Evolutionary conservation across 306 rosid species (phyloP).

Genomic region (Lathyrus tuberosus): DNA sequence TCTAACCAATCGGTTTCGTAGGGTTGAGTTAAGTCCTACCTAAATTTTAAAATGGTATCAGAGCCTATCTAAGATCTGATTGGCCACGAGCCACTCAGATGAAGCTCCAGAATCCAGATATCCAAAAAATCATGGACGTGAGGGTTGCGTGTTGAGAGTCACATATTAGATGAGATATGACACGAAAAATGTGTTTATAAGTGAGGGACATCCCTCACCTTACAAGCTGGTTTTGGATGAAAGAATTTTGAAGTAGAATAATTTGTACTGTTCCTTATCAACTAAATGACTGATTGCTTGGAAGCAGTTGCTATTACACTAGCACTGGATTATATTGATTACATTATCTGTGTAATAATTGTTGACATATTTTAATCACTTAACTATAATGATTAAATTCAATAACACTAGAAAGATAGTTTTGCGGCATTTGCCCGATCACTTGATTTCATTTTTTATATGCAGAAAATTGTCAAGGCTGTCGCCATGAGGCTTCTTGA

Average conservation of each 20-base stretch:
- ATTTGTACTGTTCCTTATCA: neutral
- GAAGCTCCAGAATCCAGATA: neutral
- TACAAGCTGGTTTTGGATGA: neutral
- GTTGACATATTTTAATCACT: slow-evolving; percentile 7
- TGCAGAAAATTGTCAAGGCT: slow-evolving; percentile 59
- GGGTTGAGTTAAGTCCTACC: neutral
- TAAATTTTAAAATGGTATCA: neutral
- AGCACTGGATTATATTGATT: slow-evolving; percentile 11
- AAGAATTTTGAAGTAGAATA: slow-evolving; percentile 25
- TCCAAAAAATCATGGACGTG: neutral
- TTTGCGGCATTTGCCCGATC: slow-evolving; percentile 16
- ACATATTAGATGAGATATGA: neutral
- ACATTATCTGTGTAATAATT: slow-evolving; percentile 12
- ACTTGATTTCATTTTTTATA: slow-evolving; percentile 30
- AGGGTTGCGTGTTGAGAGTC: neutral
- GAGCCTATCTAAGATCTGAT: neutral
- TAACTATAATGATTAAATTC: slow-evolving; percentile 1
- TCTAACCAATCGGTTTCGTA: neutral
- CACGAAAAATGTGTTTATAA: neutral
- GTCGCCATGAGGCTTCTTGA: slow-evolving; percentile 52
- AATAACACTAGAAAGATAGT: neutral
- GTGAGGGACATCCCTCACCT: neutral
- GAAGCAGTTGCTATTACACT: slow-evolving; percentile 8
- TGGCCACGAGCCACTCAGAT: neutral
- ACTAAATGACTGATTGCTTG: slow-evolving; percentile 26